A percentile compares a stretch with the other conserved stretches of the same genome.
These are phyloP conservation scores for Talaromyces amestolkiae DNA, from an alignment of 2,329 filamentous ascomycete genomes.

Conservation along the genomic window DNA sequence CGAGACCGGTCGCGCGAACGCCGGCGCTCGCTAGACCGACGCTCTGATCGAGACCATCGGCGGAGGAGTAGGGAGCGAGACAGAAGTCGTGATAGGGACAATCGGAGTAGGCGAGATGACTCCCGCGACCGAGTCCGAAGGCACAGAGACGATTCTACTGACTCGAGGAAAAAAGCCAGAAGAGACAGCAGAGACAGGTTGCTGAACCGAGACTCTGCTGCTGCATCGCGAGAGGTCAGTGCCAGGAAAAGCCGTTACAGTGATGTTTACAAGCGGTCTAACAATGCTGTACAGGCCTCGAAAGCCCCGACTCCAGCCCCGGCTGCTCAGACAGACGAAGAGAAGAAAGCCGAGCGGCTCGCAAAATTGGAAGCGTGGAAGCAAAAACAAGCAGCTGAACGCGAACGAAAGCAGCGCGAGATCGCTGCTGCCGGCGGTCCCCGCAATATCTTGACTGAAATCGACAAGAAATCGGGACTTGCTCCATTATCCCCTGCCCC, in stretches of 20 bases:
- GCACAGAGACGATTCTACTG: conserved; percentile 68
- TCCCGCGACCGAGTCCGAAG: conserved; percentile 65
- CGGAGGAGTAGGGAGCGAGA: conserved; percentile 62
- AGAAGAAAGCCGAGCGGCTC: conserved; percentile 75
- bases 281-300: conserved; percentile 46
- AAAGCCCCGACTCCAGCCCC: conserved; percentile 50
- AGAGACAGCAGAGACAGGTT: conserved; percentile 61
- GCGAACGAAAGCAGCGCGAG: conserved; percentile 69
- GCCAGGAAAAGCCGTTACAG: not conserved
- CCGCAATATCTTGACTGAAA: conserved; percentile 67
- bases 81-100: conserved; percentile 67
- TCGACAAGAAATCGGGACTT: conserved; percentile 65
- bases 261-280: conserved; percentile 17
- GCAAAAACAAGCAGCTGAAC: conserved; percentile 74
- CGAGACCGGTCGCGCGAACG: conserved; percentile 54
- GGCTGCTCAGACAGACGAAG: conserved; percentile 61
- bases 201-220: conserved; percentile 49
- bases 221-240: conserved; percentile 60
- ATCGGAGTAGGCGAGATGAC: conserved; percentile 69
- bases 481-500: conserved; percentile 55
- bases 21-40: conserved; percentile 57
- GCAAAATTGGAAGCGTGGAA: conserved; percentile 90
- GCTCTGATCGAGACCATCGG: conserved; percentile 56
- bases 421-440: conserved; percentile 62
- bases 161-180: conserved; percentile 65